Percentiles rank a stretch among this genome's conserved stretches.
Evolutionary conservation across 78 protist genomes (phyloP).

Genomic region (Planoprotostelium fungivorum): DNA sequence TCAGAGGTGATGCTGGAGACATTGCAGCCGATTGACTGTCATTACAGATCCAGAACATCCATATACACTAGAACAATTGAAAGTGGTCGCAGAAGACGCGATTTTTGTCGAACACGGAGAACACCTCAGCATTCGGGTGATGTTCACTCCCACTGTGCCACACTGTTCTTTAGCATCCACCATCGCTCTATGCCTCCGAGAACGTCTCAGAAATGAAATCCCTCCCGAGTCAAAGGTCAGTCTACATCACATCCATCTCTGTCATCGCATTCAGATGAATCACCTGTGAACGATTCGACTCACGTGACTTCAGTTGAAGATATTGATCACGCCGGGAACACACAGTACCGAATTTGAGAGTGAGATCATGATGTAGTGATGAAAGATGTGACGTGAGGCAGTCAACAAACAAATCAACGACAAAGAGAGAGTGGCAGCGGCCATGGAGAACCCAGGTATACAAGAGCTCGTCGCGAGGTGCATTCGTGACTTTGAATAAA

Average conservation of each 20-base stretch:
- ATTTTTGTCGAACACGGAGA: slow-evolving; percentile 23
- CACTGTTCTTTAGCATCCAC: slow-evolving; percentile 61
- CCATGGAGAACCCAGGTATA: slow-evolving; percentile 66
- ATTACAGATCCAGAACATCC: slow-evolving; percentile 63
- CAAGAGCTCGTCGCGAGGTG: slow-evolving; percentile 34
- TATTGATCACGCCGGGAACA: slow-evolving; percentile 39
- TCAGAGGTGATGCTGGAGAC: neutral
- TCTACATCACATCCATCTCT: neutral
- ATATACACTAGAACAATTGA: slow-evolving; percentile 52
- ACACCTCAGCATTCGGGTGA: slow-evolving; percentile 13
- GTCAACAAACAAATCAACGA: slow-evolving; percentile 81
- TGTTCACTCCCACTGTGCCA: slow-evolving; percentile 50
- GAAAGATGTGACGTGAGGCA: slow-evolving; percentile 1
- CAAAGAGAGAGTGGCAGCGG: slow-evolving; percentile 86
- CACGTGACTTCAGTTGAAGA: neutral
- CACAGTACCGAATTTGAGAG: slow-evolving; percentile 49
- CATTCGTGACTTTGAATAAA: slow-evolving; percentile 40
- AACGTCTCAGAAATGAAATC: slow-evolving; percentile 18
- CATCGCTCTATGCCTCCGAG: slow-evolving; percentile 41
- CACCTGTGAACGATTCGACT: too few relatives aligned
- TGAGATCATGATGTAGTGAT: slow-evolving; percentile 5
- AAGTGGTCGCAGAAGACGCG: slow-evolving; percentile 38
- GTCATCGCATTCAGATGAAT: neutral
- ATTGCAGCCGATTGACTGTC: neutral
- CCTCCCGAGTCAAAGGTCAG: slow-evolving; percentile 39